Base-by-base conservation (phyloP, 805 yeast species). In the Cyberlindnera petersonii region DNA sequence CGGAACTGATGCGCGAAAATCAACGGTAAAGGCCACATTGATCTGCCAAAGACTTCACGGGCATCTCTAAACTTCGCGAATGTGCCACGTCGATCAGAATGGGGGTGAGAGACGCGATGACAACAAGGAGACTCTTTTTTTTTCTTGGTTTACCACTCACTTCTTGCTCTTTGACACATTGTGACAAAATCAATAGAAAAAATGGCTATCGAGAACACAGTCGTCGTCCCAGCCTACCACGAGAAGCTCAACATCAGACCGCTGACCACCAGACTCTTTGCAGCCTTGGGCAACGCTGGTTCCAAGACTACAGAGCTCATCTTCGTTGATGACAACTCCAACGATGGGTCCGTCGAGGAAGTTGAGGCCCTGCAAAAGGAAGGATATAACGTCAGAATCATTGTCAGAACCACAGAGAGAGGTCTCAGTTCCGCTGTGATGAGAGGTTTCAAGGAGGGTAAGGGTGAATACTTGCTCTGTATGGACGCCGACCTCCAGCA, bases 401-500 rank as follows among this genome's bases (percentile, higher is more conserved):
- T 70, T 40, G 77, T 71, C 17, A 66, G 77, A 56, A 71, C 75
- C 17, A 64, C 59, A 4, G 77, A 71, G 50, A 65, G 75, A 50
- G 77, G 77, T 16, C 55, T 71, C 22, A 67, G 73, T 17, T 68
- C 74, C 31, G 77, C 77, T 22, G 77, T 71, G 9, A 48, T 71
- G 48, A 63, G 63, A 48, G 77, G 77, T 13, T 71, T 71, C 52
- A 48, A 58, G 31, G 75, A 68, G 35, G 67, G 73, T 21, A 55
- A 66, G 38, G 77, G 77, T 48, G 65, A 68, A 34, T 68, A 69
- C 46, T 47, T 71, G 40, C 60, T 71, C 28, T 71, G 77, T 50
- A 71, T 71, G 76, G 77, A 71, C 53, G 77, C 77, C 18, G 77
- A 71, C 53, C 59, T 71, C 39, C 74, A 71, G 54, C 76, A 72